Base-by-base conservation (phyloP, 306 rosid genomes). In the Luffa acutangula region DNA sequence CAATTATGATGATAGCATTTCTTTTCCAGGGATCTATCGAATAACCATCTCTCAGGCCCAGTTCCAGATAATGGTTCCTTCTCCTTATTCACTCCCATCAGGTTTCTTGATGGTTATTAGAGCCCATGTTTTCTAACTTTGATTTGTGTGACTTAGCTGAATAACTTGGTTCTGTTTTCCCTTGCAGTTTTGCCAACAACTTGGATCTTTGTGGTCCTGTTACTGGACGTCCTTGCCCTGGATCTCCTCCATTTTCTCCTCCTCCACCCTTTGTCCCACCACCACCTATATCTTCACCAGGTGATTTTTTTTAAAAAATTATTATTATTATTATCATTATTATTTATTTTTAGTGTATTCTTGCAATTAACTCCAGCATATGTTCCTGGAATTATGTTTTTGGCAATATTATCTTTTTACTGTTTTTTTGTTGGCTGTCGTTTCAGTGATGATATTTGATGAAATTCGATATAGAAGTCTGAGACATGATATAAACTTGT, bases 11-110 rank as follows among this genome's bases (percentile, higher is more conserved):
- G 31, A 72, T 82, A 85, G 7, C 62, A 13, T 33, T 52, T 73
- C 20, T 17, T 15, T 43, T 90, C 78, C 66, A 96, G 98, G 91
- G 99, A 96, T 91, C 88, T 96, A 57, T 96, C 99, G 20, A 96
- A 91, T 86, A 96, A 96, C 84, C 89, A 2, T 70, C 96, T 96
- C 66, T 87, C 99, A 4, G 99, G 99, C 5, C 85, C 69, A 62
- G 99, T 96, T 90, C 99, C 99, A 5, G 99, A 91, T 87, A 96
- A 89, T 83, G 99, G 99, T 72, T 96, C 99, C 79, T 96, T 96
- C 83, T 96, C 99, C 54, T 85, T 96, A 74, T 96, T 96, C 86
- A 96, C 99, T 81, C 99, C 99, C 73, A 96, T 96, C 87, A 96
- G 98, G 99, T 91, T 83, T 78, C 12, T 17, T 57, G 12, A 41